Evolutionary conservation across 2,329 filamentous ascomycete species (phyloP).

Genomic region (Tolypocladium guangdongense): DNA sequence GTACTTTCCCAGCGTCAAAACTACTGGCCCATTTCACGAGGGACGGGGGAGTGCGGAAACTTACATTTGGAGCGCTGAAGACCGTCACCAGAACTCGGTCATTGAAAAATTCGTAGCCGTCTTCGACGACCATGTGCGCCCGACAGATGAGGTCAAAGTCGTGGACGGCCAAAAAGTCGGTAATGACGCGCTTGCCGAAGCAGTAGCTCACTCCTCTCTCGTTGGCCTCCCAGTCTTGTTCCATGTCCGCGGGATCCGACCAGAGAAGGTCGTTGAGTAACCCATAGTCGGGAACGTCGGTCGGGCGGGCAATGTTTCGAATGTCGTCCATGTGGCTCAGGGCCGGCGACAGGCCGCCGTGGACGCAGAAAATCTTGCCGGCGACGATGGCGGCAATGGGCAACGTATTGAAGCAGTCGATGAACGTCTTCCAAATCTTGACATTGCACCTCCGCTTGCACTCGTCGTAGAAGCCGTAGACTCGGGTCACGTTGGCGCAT

Average conservation of each 20-base stretch:
- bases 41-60: constrained; percentile 22
- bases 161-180: constrained; percentile 85
- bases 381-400: constrained; percentile 95
- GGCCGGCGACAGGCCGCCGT: constrained; percentile 86
- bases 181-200: constrained; percentile 96
- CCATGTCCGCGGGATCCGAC: constrained; percentile 98
- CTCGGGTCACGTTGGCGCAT: constrained; percentile 88
- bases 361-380: constrained; percentile 95
- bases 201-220: constrained; percentile 96
- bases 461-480: constrained; percentile 97
- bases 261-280: constrained; percentile 90
- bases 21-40: constrained; percentile 4
- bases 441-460: constrained; percentile 95
- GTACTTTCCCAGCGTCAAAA: constrained; percentile 49
- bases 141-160: constrained; percentile 97
- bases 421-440: constrained; percentile 96
- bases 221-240: constrained; percentile 95
- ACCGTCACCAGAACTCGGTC: constrained; percentile 92
- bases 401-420: constrained; percentile 91
- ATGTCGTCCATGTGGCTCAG: constrained; percentile 98
- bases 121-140: constrained; percentile 98
- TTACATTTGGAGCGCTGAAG: constrained; percentile 92
- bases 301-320: constrained; percentile 86
- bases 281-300: constrained; percentile 94
- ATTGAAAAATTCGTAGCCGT: constrained; percentile 98